Evolutionary conservation across 257 asterid species (phyloP).

Genomic region (Apocynum venetum): DNA sequence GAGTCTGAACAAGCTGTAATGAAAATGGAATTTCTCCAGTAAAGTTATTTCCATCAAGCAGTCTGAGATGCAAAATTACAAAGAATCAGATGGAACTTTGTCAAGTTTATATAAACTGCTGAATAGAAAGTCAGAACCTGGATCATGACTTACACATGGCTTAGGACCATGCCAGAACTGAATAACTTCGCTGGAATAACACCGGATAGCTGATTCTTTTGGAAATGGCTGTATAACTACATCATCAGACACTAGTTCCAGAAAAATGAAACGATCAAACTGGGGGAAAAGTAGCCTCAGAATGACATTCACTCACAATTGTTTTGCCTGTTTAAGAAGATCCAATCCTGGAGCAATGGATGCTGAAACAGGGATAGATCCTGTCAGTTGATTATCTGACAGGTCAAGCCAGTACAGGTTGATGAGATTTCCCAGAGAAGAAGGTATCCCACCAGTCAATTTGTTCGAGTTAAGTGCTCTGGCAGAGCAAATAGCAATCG

Average conservation of each 20-base stretch:
- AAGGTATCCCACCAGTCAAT: conserved; percentile 71
- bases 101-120: too few species aligned
- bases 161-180: conserved; percentile 56
- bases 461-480: conserved; percentile 79
- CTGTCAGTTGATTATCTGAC: conserved; percentile 65
- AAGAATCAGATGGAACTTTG: not conserved
- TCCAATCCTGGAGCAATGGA: conserved; percentile 58
- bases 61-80: not conserved
- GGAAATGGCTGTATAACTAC: conserved; percentile 59
- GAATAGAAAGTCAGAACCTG: too few species aligned
- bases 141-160: conserved; percentile 57
- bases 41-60: conserved; percentile 24
- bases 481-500: conserved; percentile 19
- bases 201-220: conserved; percentile 67
- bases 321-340: conserved; percentile 70
- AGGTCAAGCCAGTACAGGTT: conserved; percentile 79
- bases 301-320: conserved; percentile 51
- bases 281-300: not conserved
- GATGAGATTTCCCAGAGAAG: conserved; percentile 68
- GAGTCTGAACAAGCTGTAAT: conserved; percentile 24
- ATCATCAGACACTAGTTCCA: conserved; percentile 16
- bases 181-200: conserved; percentile 61
- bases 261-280: not conserved
- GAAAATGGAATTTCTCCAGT: conserved; percentile 25
- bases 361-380: conserved; percentile 68